These are phyloP conservation scores for Nakazawaea holstii DNA, from an alignment of 805 yeast species.

Conservation along the genomic window DNA sequence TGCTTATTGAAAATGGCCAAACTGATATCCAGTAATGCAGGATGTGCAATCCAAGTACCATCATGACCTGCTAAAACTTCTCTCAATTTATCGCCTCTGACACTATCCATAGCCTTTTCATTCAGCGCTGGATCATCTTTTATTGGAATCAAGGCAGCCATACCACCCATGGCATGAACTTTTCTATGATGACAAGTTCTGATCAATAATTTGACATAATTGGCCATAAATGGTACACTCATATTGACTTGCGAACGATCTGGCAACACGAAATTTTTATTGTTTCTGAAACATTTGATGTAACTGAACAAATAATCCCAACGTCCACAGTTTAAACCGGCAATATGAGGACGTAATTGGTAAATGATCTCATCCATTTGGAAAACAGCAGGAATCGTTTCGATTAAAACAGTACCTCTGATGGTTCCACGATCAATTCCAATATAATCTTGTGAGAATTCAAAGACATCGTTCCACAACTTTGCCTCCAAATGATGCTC, in stretches of 20 bases:
- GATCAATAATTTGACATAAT: slow-evolving; percentile 60
- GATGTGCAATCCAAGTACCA: slow-evolving; percentile 78
- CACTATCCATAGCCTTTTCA: slow-evolving; percentile 61
- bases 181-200: slow-evolving; percentile 68
- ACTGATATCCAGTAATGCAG: slow-evolving; percentile 62
- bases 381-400: slow-evolving; percentile 68
- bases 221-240: slow-evolving; percentile 64
- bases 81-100: slow-evolving; percentile 60
- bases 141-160: slow-evolving; percentile 77
- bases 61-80: slow-evolving; percentile 68
- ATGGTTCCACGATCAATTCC: slow-evolving; percentile 63
- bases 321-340: slow-evolving; percentile 72
- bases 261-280: slow-evolving; percentile 57
- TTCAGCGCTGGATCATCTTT: slow-evolving; percentile 58
- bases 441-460: slow-evolving; percentile 57
- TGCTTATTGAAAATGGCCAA: slow-evolving; percentile 65
- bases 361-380: slow-evolving; percentile 77
- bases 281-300: slow-evolving; percentile 60
- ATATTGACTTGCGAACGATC: slow-evolving; percentile 67
- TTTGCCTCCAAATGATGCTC: slow-evolving; percentile 74
- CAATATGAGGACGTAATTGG: slow-evolving; percentile 65
- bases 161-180: slow-evolving; percentile 75
- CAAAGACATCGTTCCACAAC: slow-evolving; percentile 70
- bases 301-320: slow-evolving; percentile 75
- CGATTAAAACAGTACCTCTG: slow-evolving; percentile 67